Base-by-base conservation (phyloP, 2,329 filamentous ascomycete genomes). In the Xylariales sp. region DNA sequence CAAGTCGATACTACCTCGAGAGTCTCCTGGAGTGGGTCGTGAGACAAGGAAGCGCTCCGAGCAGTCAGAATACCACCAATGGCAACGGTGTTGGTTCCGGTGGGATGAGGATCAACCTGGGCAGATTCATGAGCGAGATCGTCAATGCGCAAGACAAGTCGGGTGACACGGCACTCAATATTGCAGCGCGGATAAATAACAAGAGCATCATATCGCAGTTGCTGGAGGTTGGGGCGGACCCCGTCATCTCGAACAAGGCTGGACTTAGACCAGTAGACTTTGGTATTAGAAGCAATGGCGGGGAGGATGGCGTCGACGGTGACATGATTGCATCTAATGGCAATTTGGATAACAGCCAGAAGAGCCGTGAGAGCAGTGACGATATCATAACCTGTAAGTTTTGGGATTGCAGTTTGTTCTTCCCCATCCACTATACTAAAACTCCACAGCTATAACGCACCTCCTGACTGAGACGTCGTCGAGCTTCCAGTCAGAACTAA, bases 161-260 rank as follows among this genome's bases (percentile, higher is more conserved):
- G 24, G 93, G 93, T 1, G 95, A 98, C 57, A 98, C 93, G 0
- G 93, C 93, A 0, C 71, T 98, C 15, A 96, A 96, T 52, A 84
- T 97, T 47, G 93, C 91, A 2, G 90, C 93, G 2, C 78, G 93
- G 46, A 95, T 96, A 51, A 88, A 89, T 16, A 97, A 95, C 59
- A 77, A 86, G 42, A 94, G 88, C 54, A 95, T 98, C 53, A 95
- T 97, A 44, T 91, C 89, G n/a, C 93, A 98, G 59, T 72, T 98
- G 22, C 73, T 97, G 9, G 93, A 98, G 64, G 90, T 98, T 31
- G 89, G 91, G 43, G 93, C 93, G 1, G 89, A 97, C 61, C 85
- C 89, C n/a, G 81, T 84, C 40, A 90, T 97, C 55, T 78, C 88
- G 5, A 98, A 98, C 56, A 82, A 89, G 36, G 90, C 90, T 32